A percentile compares a stretch with the other conserved stretches of the same genome.
phyloP scores from a whole-genome alignment of 2,329 filamentous ascomycete species.

The Lecanicillium sp. region DNA sequence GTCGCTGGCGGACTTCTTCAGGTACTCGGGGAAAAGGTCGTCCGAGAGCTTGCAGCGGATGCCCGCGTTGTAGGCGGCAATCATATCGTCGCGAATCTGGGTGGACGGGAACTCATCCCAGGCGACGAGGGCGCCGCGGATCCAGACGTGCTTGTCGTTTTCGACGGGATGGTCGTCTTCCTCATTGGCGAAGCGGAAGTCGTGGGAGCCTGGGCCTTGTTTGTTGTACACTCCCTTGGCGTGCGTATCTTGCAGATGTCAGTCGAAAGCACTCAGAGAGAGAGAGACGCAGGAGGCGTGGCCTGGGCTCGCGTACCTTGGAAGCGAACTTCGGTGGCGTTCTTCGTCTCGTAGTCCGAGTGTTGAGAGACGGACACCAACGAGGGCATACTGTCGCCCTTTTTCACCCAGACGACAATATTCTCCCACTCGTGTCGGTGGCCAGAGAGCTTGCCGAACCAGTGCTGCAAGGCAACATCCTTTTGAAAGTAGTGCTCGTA shows the following conservation, averaged over 20 bases:
- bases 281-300: neutral
- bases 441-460: slow-evolving; percentile 11
- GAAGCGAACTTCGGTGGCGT: slow-evolving; percentile 20
- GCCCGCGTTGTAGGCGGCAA: slow-evolving; percentile 11
- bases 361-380: slow-evolving; percentile 26
- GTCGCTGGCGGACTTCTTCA: slow-evolving; percentile 12
- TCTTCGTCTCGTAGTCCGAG: slow-evolving; percentile 23
- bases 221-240: slow-evolving; percentile 32
- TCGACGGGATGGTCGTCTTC: slow-evolving; percentile 19
- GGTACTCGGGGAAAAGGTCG: slow-evolving; percentile 9
- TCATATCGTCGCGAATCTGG: slow-evolving; percentile 14
- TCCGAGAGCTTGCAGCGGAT: slow-evolving; percentile 14
- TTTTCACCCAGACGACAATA: slow-evolving; percentile 18
- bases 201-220: slow-evolving; percentile 27
- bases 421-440: slow-evolving; percentile 24
- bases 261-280: neutral
- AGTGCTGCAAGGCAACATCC: slow-evolving; percentile 16
- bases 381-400: slow-evolving; percentile 6
- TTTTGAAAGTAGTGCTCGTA: slow-evolving; percentile 22
- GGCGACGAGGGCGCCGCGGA: slow-evolving; percentile 20
- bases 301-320: neutral
- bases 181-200: slow-evolving; percentile 24
- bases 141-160: slow-evolving; percentile 27
- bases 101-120: slow-evolving; percentile 12
- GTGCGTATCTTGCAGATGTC: slow-evolving; percentile 6